Percentiles rank a stretch among this genome's conserved stretches.
Evolutionary conservation across 2,329 filamentous ascomycete species (phyloP).

Genomic region (Coniochaeta sp.): DNA sequence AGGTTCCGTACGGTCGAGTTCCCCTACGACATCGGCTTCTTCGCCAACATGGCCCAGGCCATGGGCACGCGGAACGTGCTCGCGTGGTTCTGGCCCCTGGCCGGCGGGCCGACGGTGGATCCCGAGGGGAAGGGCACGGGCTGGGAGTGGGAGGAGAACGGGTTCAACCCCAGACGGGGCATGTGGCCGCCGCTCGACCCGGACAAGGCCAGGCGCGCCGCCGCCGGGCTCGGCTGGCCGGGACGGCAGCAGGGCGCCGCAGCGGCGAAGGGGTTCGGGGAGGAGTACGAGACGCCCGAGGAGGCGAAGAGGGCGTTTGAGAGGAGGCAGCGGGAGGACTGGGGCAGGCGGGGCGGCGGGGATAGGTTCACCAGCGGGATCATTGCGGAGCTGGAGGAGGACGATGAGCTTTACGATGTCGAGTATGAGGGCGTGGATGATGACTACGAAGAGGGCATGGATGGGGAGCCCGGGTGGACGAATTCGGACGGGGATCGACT

Average conservation of each 20-base stretch:
- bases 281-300: conserved; percentile 28
- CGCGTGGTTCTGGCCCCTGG: conserved; percentile 64
- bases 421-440: conserved; percentile 15
- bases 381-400: conserved; percentile 43
- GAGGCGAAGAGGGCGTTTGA: conserved; percentile 42
- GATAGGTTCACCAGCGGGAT: conserved; percentile 23
- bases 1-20: conserved; percentile 65
- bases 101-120: conserved; percentile 38
- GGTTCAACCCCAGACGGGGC: conserved; percentile 57
- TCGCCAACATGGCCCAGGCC: conserved; percentile 63
- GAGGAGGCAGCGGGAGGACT: conserved; percentile 40
- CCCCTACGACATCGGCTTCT: conserved; percentile 74
- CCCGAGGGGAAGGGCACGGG: conserved; percentile 31
- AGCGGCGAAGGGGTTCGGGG: conserved; percentile 14
- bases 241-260: conserved; percentile 13
- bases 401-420: conserved; percentile 29
- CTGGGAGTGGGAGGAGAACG: conserved; percentile 67
- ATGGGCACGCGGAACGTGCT: conserved; percentile 65
- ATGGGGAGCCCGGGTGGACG: conserved; percentile 57
- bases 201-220: conserved; percentile 45
- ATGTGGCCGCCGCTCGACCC: conserved; percentile 60
- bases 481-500: conserved; percentile 71
- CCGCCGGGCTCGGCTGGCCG: conserved; percentile 29
- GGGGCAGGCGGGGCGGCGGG: conserved; percentile 22
- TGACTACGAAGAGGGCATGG: conserved; percentile 19